phyloP scores from a whole-genome alignment of 2,329 filamentous ascomycete genomes.

The Fusarium albosuccineum region DNA sequence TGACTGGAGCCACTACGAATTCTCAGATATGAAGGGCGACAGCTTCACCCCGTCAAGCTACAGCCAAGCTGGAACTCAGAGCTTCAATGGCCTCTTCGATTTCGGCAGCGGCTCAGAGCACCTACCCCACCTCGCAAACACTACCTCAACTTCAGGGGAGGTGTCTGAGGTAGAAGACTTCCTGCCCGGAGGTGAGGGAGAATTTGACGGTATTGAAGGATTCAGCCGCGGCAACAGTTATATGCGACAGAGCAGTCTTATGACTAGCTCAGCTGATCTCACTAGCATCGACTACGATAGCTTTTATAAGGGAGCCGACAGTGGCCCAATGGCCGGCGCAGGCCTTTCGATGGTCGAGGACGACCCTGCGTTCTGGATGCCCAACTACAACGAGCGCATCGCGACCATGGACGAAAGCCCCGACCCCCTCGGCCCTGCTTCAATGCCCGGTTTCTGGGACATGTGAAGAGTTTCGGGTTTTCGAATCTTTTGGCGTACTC shows the following conservation, averaged over 20 bases:
- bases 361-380: conserved; percentile 64
- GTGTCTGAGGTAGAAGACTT: conserved; percentile 76
- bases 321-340: conserved; percentile 54
- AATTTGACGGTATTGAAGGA: conserved; percentile 60
- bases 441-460: conserved; percentile 53
- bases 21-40: conserved; percentile 59
- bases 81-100: conserved; percentile 66
- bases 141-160: conserved; percentile 74
- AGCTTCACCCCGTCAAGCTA: conserved; percentile 67
- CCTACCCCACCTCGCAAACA: conserved; percentile 66
- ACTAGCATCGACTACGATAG: conserved; percentile 67
- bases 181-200: conserved; percentile 61
- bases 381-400: conserved; percentile 58
- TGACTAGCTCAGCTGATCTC: conserved; percentile 58
- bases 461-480: conserved; percentile 47
- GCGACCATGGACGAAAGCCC: conserved; percentile 53
- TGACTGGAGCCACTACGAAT: conserved; percentile 62
- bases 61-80: conserved; percentile 64
- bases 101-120: conserved; percentile 67
- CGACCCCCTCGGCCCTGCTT: conserved; percentile 50
- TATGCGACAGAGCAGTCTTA: conserved; percentile 61
- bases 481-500: conserved; percentile 45
- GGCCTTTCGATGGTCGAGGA: conserved; percentile 66
- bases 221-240: conserved; percentile 57
- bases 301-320: conserved; percentile 64